A percentile compares a stretch with the other conserved stretches of the same genome.
Conservation (phyloP, 2,329 filamentous ascomycete genomes). For the Fusarium robinianum region DNA sequence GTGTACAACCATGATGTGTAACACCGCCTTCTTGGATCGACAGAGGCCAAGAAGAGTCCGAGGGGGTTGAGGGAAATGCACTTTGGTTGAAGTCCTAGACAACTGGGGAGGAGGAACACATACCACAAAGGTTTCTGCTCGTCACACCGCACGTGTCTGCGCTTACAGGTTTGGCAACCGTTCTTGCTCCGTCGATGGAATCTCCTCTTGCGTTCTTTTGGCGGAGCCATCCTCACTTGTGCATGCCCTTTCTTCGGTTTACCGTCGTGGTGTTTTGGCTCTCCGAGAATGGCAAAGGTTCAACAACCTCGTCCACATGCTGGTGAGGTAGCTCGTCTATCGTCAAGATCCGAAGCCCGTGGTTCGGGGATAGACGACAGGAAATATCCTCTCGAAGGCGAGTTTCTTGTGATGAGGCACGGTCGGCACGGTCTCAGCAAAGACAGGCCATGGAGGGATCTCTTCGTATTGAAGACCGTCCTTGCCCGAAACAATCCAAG, state of each 20-base stretch:
- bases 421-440: conserved; percentile 30
- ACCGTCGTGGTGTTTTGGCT: conserved; percentile 20
- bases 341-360: conserved; percentile 26
- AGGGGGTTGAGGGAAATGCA: conserved; percentile 7
- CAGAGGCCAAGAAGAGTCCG: conserved; percentile 20
- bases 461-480: conserved; percentile 36
- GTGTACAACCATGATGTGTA: conserved; percentile 21
- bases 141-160: conserved; percentile 52
- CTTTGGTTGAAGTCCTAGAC: neutral
- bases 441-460: conserved; percentile 32
- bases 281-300: conserved; percentile 15
- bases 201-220: conserved; percentile 44
- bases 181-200: conserved; percentile 46
- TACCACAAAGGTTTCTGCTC: conserved; percentile 53
- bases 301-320: conserved; percentile 28
- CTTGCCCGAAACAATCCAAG: conserved; percentile 37
- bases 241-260: conserved; percentile 21
- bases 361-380: conserved; percentile 31
- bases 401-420: conserved; percentile 25
- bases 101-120: conserved; percentile 30
- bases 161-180: conserved; percentile 45
- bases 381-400: conserved; percentile 34
- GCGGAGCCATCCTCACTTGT: conserved; percentile 39
- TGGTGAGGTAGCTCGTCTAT: conserved; percentile 28
- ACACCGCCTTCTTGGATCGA: conserved; percentile 32